Evolutionary conservation across 1,284 basidiomycete species (phyloP).

Genomic region (Termitomyces sp.): DNA sequence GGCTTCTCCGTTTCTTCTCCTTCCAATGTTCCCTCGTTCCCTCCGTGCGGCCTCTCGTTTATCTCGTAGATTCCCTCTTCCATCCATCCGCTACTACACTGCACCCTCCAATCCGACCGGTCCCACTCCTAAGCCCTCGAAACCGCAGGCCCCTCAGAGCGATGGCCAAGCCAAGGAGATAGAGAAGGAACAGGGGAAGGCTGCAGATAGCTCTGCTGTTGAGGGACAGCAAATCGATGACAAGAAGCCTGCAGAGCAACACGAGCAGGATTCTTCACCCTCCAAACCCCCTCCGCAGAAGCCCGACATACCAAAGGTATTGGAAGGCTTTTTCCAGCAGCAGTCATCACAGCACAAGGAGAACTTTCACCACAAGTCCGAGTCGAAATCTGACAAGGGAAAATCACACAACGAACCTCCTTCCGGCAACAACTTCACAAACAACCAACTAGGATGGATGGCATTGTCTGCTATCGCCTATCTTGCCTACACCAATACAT

Average conservation of each 20-base stretch:
- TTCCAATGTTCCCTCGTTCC: slow-evolving; percentile 35
- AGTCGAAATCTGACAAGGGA: slow-evolving; percentile 34
- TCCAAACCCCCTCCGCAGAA: slow-evolving; percentile 24
- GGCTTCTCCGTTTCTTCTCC: slow-evolving; percentile 1
- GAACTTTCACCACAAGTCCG: slow-evolving; percentile 26
- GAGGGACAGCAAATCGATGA: slow-evolving; percentile 17
- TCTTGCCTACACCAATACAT: slow-evolving; percentile 63
- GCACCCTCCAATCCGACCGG: slow-evolving; percentile 11
- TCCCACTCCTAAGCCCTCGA: slow-evolving; percentile 24
- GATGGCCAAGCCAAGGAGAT: slow-evolving; percentile 3
- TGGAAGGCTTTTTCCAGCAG: slow-evolving; percentile 78
- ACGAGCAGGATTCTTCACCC: slow-evolving; percentile 7
- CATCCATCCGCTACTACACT: slow-evolving; percentile 11
- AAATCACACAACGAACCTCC: slow-evolving; percentile 41
- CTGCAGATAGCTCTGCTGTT: slow-evolving; percentile 26
- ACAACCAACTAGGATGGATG: slow-evolving; percentile 57
- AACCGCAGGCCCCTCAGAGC: slow-evolving; percentile 1
- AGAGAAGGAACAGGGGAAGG: slow-evolving; percentile 32
- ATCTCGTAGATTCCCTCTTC: slow-evolving; percentile 20
- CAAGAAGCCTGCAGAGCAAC: slow-evolving; percentile 8
- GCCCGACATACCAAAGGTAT: slow-evolving; percentile 46
- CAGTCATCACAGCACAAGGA: slow-evolving; percentile 35
- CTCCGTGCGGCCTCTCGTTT: slow-evolving; percentile 30
- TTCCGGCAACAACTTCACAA: slow-evolving; percentile 46
- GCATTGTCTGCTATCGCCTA: slow-evolving; percentile 60